Percentiles rank a stretch among this genome's conserved stretches.
These are phyloP conservation scores for Acacia acuminata DNA, from an alignment of 306 rosid species.

Conservation along the genomic window DNA sequence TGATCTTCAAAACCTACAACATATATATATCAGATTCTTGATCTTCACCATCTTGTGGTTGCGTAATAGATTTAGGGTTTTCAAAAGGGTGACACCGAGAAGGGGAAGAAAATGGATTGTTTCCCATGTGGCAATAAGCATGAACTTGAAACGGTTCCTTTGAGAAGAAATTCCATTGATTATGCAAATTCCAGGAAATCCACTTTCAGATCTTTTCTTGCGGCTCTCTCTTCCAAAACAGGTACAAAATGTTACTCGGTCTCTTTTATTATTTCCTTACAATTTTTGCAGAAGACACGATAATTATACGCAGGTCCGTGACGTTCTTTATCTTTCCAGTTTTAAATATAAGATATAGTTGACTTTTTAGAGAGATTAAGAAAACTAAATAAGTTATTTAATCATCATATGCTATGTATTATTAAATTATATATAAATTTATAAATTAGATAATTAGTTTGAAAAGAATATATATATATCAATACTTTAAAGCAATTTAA, in stretches of 20 bases:
- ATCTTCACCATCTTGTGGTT: not conserved
- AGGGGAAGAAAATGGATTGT: slow-evolving; percentile 33
- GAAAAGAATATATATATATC: too few species aligned
- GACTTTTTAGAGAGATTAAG: too few species aligned
- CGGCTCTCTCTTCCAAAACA: slow-evolving; percentile 48
- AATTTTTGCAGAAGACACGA: not conserved
- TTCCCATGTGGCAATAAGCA: slow-evolving; percentile 45
- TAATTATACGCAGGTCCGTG: not conserved
- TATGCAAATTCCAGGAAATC: slow-evolving; percentile 14
- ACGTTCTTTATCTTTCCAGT: not conserved
- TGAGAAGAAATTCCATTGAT: not conserved
- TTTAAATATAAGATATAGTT: too few species aligned
- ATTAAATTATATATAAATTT: too few species aligned
- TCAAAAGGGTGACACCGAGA: not conserved
- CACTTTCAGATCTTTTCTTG: slow-evolving; percentile 46
- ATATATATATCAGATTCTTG: not conserved
- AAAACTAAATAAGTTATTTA: too few species aligned
- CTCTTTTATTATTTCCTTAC: not conserved
- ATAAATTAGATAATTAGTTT: too few species aligned
- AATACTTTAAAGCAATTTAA: too few species aligned
- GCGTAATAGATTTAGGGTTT: not conserved
- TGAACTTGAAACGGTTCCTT: not conserved
- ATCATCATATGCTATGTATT: too few species aligned
- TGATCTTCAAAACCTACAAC: not conserved
- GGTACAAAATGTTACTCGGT: slow-evolving; percentile 30